Evolutionary conservation across 495 filamentous ascomycete genomes (phyloP).

Genomic region (Aspergillus panamensis): DNA sequence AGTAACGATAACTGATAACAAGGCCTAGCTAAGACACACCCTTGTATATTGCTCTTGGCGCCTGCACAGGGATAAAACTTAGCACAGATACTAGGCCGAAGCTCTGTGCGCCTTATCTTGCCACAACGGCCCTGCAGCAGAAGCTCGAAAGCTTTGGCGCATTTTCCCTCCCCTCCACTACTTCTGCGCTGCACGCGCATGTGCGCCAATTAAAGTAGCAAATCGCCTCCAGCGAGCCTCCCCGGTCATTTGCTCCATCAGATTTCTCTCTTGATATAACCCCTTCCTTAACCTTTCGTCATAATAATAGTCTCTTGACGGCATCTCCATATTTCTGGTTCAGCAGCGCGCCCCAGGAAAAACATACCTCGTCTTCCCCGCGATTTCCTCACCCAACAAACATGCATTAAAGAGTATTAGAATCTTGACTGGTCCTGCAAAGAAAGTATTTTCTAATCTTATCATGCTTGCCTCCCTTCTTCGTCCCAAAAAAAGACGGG

Average conservation of each 20-base stretch:
- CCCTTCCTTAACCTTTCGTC: constrained; percentile 4
- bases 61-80: not conserved
- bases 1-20: not conserved
- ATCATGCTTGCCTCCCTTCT: constrained; percentile 48
- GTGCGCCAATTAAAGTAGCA: constrained; percentile 23
- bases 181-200: constrained; percentile 19
- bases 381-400: not conserved
- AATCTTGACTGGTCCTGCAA: not conserved
- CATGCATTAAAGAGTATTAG: not conserved
- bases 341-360: not conserved
- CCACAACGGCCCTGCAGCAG: constrained; percentile 16
- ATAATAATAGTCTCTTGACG: not conserved
- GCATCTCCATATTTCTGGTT: not conserved
- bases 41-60: not conserved
- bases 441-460: constrained; percentile 2
- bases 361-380: not conserved
- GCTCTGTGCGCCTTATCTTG: constrained; percentile 2
- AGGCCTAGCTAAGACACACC: not conserved
- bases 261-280: constrained; percentile 7
- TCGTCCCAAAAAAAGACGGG: constrained; percentile 40
- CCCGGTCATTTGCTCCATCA: constrained; percentile 2
- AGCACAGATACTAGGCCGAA: not conserved
- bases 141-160: constrained; percentile 13
- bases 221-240: constrained; percentile 15
- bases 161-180: constrained; percentile 9